Evolutionary conservation across 2,329 filamentous ascomycete genomes (phyloP).

Genomic region (Claviceps cyperi): DNA sequence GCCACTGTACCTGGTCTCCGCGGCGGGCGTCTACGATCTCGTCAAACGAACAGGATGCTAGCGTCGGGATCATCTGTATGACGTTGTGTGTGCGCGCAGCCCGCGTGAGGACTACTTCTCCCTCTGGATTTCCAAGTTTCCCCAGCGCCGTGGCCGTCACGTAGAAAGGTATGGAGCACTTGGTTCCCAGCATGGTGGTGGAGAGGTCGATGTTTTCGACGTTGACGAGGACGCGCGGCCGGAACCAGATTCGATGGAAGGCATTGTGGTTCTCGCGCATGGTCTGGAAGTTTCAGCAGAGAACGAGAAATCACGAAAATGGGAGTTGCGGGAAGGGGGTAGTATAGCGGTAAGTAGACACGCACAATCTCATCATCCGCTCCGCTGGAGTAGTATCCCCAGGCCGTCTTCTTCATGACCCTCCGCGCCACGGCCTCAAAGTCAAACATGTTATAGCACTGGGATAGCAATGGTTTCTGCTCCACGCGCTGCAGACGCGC

Average conservation of each 20-base stretch:
- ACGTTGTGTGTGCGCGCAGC: conserved; percentile 77
- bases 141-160: conserved; percentile 91
- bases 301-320: conserved; percentile 4
- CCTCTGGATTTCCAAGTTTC: conserved; percentile 86
- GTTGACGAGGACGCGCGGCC: conserved; percentile 75
- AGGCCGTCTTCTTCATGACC: conserved; percentile 91
- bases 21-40: conserved; percentile 76
- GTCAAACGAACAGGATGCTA: conserved; percentile 94
- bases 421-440: conserved; percentile 85
- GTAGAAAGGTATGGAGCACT: conserved; percentile 79
- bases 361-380: conserved; percentile 39
- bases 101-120: conserved; percentile 79
- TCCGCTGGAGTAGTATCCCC: conserved; percentile 94
- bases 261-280: conserved; percentile 90
- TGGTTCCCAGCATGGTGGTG: conserved; percentile 88
- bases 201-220: conserved; percentile 76
- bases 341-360: neutral
- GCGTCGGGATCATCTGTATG: conserved; percentile 95
- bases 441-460: conserved; percentile 89
- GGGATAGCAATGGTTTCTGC: conserved; percentile 64
- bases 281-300: conserved; percentile 39
- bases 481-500: conserved; percentile 60
- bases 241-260: conserved; percentile 96
- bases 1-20: conserved; percentile 84
- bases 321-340: too few relatives aligned